Evolutionary conservation across 2,329 filamentous ascomycete species (phyloP), one percentile per base, ranked within the genome.

Genomic region (Monilinia laxa): DNA sequence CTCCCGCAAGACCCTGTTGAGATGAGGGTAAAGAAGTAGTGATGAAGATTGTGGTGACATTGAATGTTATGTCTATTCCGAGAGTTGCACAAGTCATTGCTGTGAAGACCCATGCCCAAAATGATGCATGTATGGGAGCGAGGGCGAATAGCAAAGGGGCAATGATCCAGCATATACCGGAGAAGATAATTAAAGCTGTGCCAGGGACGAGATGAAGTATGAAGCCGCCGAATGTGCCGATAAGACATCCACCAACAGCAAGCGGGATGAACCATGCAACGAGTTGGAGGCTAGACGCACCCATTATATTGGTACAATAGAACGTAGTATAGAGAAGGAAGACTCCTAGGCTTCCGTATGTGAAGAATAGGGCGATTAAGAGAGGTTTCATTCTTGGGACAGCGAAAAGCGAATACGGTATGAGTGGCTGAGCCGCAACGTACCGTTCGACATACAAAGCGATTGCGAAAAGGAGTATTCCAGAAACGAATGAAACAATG

Each of bases 51-150:
- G 88, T 92, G 28, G 85, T 85, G 3, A 92, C 83, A 72, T 87
- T 91, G 78, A 87, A 92, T n/a, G 85, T 85, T 62, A 92, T 85
- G 73, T 93, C 90, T 67, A 92, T 85, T 25, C 87, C 89, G 45
- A 92, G 80, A 0, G 90, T 93, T 20, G 82, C 83, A 69, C 86
- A 84, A 4, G 88, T 73, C 85, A 89, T 89, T 68, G 85, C 80
- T 0, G 89, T 87, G 73, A 92, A 91, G 35, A 90, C 80, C 72
- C 84, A 92, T 0, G 87, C 84, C 90, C 90, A 93, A 80, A 72
- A 72, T 11, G 73, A 67, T 20, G 65, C 62, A 53, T 63, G 28
- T 31, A 47, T 25, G 91, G 83, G 84, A 18, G 81, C 76, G 23
- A 84, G 71, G 16, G 84, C 84, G 66, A 86, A 83, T 4, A 86